Evolutionary conservation across 192 early-diverging fungal species (phyloP).

Genomic region (Backusella psychrophila): DNA sequence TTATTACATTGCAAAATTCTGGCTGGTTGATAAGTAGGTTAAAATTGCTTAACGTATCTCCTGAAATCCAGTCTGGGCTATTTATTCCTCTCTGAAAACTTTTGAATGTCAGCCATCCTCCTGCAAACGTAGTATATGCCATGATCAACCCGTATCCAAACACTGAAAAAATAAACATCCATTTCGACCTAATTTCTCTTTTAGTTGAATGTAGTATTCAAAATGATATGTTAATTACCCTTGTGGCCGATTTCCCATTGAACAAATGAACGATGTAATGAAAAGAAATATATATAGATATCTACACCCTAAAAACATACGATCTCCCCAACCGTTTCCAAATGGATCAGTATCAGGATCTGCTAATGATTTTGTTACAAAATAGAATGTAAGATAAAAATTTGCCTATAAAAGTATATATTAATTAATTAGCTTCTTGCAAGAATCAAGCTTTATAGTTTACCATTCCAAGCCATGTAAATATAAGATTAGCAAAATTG

Average conservation of each 20-base stretch:
- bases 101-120: conserved; percentile 44
- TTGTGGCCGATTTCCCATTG: conserved; percentile 47
- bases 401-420: conserved; percentile 39
- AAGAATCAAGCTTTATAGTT: conserved; percentile 31
- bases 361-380: conserved; percentile 44
- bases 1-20: conserved; percentile 54
- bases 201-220: not conserved
- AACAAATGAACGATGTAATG: conserved; percentile 47
- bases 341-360: conserved; percentile 43
- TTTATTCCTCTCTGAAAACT: conserved; percentile 35
- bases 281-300: conserved; percentile 53
- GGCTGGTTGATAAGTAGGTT: conserved; percentile 14
- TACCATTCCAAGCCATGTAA: conserved; percentile 76
- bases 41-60: not conserved
- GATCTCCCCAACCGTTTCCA: conserved; percentile 43
- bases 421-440: not conserved
- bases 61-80: conserved; percentile 5
- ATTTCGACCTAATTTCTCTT: conserved; percentile 40
- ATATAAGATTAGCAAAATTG: conserved; percentile 66
- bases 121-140: conserved; percentile 55
- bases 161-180: conserved; percentile 53
- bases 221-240: conserved; percentile 13
- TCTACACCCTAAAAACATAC: conserved; percentile 42
- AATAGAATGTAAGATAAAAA: conserved; percentile 62
- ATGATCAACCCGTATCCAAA: conserved; percentile 47